Conservation (phyloP, 1,284 basidiomycete genomes). For the Porogramme epimiltina region DNA sequence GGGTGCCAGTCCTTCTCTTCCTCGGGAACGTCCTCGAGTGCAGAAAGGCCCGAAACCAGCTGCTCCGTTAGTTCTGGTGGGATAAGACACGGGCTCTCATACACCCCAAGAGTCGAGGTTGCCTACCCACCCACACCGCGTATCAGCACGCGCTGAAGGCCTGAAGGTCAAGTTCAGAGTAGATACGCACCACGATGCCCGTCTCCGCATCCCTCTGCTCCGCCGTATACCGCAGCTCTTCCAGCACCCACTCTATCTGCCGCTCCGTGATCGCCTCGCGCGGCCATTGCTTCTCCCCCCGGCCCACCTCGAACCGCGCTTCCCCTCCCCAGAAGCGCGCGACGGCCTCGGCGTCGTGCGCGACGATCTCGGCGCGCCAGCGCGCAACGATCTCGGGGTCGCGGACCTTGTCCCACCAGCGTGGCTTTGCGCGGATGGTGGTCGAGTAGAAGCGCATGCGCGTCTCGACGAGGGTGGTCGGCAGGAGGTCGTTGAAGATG, state of each 20-base stretch:
- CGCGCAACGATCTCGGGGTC: conserved; percentile 10
- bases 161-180: background rate
- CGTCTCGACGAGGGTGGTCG: conserved; percentile 17
- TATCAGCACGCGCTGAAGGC: background rate
- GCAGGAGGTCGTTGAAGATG: too few relatives aligned
- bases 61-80: background rate
- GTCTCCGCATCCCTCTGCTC: background rate
- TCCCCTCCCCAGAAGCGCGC: conserved; percentile 1
- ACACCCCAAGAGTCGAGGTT: background rate
- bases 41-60: background rate
- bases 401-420: conserved; percentile 21
- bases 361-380: conserved; percentile 21
- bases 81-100: background rate
- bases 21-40: conserved; percentile 4
- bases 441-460: conserved; percentile 19
- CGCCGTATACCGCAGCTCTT: background rate
- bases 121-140: too few relatives aligned
- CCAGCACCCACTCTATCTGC: conserved; percentile 8
- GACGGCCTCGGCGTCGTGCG: background rate
- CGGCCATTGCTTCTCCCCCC: conserved; percentile 7
- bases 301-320: background rate
- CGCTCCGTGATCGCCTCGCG: background rate
- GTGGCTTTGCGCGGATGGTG: conserved; percentile 15
- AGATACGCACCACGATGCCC: conserved; percentile 27
- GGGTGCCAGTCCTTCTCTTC: conserved; percentile 10